Evolutionary conservation across 306 rosid genomes (phyloP).

Genomic region (Prunus campanulata): DNA sequence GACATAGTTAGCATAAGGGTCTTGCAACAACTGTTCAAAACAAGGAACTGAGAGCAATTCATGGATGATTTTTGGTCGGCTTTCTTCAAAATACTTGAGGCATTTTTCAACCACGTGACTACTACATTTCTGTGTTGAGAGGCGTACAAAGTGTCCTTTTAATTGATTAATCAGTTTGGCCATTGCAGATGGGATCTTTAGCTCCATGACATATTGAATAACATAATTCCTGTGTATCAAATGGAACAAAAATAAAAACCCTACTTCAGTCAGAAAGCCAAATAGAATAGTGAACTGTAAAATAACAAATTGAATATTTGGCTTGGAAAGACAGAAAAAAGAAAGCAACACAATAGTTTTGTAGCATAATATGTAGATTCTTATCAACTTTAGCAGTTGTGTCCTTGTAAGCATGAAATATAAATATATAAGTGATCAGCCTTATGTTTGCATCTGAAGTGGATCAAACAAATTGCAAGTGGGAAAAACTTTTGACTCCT

Average conservation of each 20-base stretch:
- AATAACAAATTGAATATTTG: too few species aligned
- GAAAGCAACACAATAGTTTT: too few species aligned
- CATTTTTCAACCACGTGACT: constrained; percentile 80
- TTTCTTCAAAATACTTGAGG: constrained; percentile 41
- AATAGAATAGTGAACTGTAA: not conserved
- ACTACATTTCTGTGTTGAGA: constrained; percentile 63
- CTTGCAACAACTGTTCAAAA: constrained; percentile 61
- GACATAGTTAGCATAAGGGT: constrained; percentile 77
- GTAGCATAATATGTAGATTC: too few species aligned
- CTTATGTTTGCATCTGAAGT: not conserved
- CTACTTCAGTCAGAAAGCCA: not conserved
- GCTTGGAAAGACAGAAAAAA: too few species aligned
- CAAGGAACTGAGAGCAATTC: constrained; percentile 46
- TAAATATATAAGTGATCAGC: not conserved
- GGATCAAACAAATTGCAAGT: not conserved
- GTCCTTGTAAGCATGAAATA: not conserved
- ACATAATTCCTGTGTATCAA: constrained; percentile 61
- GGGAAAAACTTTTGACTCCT: not conserved
- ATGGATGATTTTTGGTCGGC: constrained; percentile 46
- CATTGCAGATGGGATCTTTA: constrained; percentile 34
- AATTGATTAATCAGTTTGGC: constrained; percentile 43
- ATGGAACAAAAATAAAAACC: constrained; percentile 4
- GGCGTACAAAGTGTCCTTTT: constrained; percentile 46
- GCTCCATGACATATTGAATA: constrained; percentile 59
- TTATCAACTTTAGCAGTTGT: too few species aligned